A percentile compares a stretch with the other conserved stretches of the same genome.
Conservation (phyloP, 2,329 filamentous ascomycete species). For the Alternaria consortialis region DNA sequence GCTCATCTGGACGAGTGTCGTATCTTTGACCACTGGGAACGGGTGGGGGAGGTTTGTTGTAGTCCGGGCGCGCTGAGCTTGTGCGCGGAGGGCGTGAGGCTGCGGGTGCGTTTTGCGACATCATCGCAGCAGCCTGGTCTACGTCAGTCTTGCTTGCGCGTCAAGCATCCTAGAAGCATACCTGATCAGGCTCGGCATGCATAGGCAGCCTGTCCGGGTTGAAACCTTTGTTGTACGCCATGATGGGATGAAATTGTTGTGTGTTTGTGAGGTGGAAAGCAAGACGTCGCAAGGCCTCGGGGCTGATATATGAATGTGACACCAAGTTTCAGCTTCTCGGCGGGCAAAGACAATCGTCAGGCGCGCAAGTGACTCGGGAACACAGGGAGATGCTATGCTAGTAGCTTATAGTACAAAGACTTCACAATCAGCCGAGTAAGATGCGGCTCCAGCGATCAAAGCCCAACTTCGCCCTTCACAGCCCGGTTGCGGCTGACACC, state of each 20-base stretch:
- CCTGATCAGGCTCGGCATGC: conserved; percentile 81
- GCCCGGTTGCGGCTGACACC: conserved; percentile 38
- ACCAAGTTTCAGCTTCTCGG: conserved; percentile 21
- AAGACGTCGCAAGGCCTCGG: conserved; percentile 7
- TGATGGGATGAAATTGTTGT: conserved; percentile 52
- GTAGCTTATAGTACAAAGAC: conserved; percentile 4
- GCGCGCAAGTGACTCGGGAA: conserved; percentile 4
- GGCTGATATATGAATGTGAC: conserved; percentile 30
- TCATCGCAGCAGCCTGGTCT: conserved; percentile 54
- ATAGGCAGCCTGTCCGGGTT: conserved; percentile 95
- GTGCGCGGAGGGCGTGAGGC: conserved; percentile 45
- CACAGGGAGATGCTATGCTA: conserved; percentile 14
- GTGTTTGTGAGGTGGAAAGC: conserved; percentile 11
- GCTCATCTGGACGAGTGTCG: conserved; percentile 51
- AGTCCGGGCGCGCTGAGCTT: conserved; percentile 50
- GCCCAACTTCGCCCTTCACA: conserved; percentile 35
- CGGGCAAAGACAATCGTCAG: conserved; percentile 12
- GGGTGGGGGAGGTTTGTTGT: conserved; percentile 56
- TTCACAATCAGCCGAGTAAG: conserved; percentile 3
- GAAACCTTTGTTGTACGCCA: conserved; percentile 94
- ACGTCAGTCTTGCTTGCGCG: conserved; percentile 9
- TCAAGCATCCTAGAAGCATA: conserved; percentile 48
- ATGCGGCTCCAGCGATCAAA: conserved; percentile 20
- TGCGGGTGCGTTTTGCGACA: conserved; percentile 35
- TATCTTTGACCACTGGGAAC: conserved; percentile 36